A percentile compares a stretch with the other conserved stretches of the same genome.
These are phyloP conservation scores for Neopestalotiopsis sp. DNA, from an alignment of 2,329 filamentous ascomycete genomes.

Conservation along the genomic window DNA sequence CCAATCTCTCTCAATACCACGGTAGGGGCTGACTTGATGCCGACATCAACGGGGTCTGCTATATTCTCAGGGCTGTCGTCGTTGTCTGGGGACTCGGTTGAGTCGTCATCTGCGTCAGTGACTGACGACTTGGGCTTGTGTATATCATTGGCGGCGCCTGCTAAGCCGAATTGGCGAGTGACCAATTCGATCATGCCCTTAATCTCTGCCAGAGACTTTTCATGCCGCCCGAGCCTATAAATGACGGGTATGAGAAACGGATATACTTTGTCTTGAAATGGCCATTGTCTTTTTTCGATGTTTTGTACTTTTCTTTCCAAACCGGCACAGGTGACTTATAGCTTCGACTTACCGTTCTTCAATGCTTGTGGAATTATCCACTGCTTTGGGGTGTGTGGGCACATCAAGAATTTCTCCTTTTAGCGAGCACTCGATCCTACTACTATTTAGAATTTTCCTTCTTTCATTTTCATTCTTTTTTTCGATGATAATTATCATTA, in stretches of 20 bases:
- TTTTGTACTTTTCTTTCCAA: not conserved
- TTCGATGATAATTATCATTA: too few relatives aligned
- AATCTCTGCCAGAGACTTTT: constrained; percentile 21
- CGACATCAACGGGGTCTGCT: constrained; percentile 35
- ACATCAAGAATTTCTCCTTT: constrained; percentile 21
- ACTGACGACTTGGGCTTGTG: constrained; percentile 7
- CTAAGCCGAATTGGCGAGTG: constrained; percentile 19
- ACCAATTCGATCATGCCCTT: constrained; percentile 21
- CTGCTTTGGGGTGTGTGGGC: constrained; percentile 18
- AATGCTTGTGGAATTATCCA: constrained; percentile 18
- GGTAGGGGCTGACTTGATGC: constrained; percentile 35
- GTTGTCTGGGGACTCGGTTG: constrained; percentile 21
- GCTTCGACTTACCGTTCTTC: constrained; percentile 18
- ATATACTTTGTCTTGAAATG: too few relatives aligned
- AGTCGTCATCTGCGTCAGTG: constrained; percentile 9
- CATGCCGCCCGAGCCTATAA: constrained; percentile 17
- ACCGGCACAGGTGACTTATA: not conserved
- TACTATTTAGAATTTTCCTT: not conserved
- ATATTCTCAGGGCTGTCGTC: constrained; percentile 32
- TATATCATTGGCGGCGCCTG: constrained; percentile 7
- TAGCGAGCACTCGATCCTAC: constrained; percentile 21
- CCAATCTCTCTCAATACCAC: constrained; percentile 37
- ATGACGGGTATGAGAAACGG: too few relatives aligned
- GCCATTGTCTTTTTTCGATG: too few relatives aligned
- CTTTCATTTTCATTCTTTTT: not conserved